Base-by-base conservation (phyloP, 176 grass and related monocot species). In the Alloteropsis semialata region DNA sequence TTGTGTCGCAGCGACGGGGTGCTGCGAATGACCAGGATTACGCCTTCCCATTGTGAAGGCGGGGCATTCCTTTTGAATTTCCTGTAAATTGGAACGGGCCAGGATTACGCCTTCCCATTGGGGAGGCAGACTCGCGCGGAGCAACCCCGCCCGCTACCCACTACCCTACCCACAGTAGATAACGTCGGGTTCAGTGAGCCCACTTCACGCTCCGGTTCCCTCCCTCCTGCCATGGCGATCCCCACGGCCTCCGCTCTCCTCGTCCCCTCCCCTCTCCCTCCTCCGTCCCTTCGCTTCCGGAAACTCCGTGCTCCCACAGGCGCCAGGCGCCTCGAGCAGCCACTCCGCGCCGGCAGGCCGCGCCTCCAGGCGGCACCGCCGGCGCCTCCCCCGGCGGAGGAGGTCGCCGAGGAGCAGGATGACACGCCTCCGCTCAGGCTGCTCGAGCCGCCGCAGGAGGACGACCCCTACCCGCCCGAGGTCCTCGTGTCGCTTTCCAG, bases 361-460 rank as follows among this genome's bases (percentile, higher is more conserved):
- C 88, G 88, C 63, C 77, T 85, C 33, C 88, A 78, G 1, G 54
- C 84, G 25, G 27, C 82, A 15, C 77, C 82, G 3, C 77, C 77
- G 3, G 30, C 43, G 18, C 86, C 86, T n/a, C 25, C 70, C 25
- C 43, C 45, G 15, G 54, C 17, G 33, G 78, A 76, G 45, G 72
- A 77, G 10, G 53, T 25, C 16, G 39, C 55, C 22, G 77, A 45
- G 63, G 78, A 82, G 12, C 41, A 75, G 34, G 79, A 85, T 28
- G 72, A 44, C 19, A 54, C 78, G 27, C 88, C 88, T 27, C 88
- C 81, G 0, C 85, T 90, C 78, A 85, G 88, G 82, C 78, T 93
- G 27, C 80, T 93, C 78, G 88, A 90, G 14, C 88, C 81, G 37
- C 88, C 85, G 21, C 72, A 84, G 70, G 88, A 88, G 69, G 88